A percentile compares a stretch with the other conserved stretches of the same genome.
Conservation (phyloP, 768 basidiomycete species). For the Chalciporus pseudorubinellus region DNA sequence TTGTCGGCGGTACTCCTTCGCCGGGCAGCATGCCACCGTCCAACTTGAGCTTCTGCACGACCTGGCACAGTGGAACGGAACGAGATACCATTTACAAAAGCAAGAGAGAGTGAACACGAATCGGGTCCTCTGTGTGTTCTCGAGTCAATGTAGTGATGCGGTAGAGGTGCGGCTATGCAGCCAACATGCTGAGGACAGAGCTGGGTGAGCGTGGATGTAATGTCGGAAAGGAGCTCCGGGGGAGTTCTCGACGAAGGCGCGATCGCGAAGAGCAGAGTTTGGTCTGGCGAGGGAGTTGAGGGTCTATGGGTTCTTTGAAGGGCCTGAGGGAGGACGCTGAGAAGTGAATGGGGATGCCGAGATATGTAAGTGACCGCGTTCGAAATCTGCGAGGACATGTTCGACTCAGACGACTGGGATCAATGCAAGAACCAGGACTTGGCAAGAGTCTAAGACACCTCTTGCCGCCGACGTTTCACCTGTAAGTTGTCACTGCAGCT, state of each 20-base stretch:
- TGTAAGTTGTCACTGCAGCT: too few relatives aligned
- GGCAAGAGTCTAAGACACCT: too few relatives aligned
- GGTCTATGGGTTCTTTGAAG: background rate
- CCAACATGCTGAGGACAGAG: conserved; percentile 49
- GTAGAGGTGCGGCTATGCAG: conserved; percentile 57
- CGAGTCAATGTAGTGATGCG: conserved; percentile 14
- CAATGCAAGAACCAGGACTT: too few relatives aligned
- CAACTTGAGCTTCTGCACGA: conserved; percentile 57
- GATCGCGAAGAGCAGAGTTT: conserved; percentile 23
- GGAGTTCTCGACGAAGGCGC: conserved; percentile 25
- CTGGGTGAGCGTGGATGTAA: conserved; percentile 39
- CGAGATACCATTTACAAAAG: conserved; percentile 38
- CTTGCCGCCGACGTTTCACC: too few relatives aligned
- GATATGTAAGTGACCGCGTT: conserved; percentile 14
- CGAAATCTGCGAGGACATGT: conserved; percentile 14
- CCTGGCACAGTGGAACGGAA: conserved; percentile 70
- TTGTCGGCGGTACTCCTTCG: conserved; percentile 15
- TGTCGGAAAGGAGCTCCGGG: conserved; percentile 32
- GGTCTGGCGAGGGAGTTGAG: background rate
- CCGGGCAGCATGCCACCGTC: conserved; percentile 65
- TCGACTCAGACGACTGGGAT: background rate
- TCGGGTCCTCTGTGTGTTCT: conserved; percentile 26
- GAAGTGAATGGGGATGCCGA: conserved; percentile 20
- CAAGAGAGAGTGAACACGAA: conserved; percentile 60
- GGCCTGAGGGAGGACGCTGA: conserved; percentile 7